Base-by-base conservation (phyloP, 2,329 filamentous ascomycete species). In the Penicillium sp. region DNA sequence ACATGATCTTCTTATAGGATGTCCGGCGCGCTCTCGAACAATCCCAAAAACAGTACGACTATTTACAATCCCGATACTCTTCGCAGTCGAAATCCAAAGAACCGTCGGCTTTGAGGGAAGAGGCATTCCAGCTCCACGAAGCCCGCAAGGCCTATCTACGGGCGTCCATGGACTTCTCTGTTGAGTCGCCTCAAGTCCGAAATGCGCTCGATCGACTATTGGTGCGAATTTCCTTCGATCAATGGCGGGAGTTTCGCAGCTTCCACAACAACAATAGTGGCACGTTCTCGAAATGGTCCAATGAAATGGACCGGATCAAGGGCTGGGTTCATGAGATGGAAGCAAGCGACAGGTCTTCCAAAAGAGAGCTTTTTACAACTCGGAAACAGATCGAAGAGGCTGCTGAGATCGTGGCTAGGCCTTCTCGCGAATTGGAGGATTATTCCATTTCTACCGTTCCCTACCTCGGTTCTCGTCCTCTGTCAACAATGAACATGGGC, bases 261-360 rank as follows among this genome's bases (percentile, higher is more conserved):
- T 82, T 87, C 1, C 80, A 88, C 47, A 89, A 93, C 49, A 79
- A 82, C 2, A 82, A 85, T 16, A 77, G 79, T 16, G 80, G 74
- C 6, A 75, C 79, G 28, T 86, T 92, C 46, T 79, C 80, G 3
- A 85, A 85, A 60, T 90, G 85, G 80, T 83, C 81, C 13, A 76
- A 81, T 26, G 94, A 97, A 70, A 91, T 99, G 81, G 92, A 96
- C 59, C 85, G 94, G 18, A 86, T 99, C 49, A 85, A 88, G 54
- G 91, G 92, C 29, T 99, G 94, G 94, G 87, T 89, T 52, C 89
- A 87, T 66, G 91, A 96, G 70, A 93, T 99, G 89, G 93, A 96
- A 72, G 81, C 85, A 45, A 87, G 88, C n/a, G 94, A 97, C 72
- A 81, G 84, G 39, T 79, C 86, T 4, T 96, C 97, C 71, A 88